A percentile compares a stretch with the other conserved stretches of the same genome.
Conservation (phyloP, 192 early-diverging fungal genomes). For the Backusella tarrabulga region DNA sequence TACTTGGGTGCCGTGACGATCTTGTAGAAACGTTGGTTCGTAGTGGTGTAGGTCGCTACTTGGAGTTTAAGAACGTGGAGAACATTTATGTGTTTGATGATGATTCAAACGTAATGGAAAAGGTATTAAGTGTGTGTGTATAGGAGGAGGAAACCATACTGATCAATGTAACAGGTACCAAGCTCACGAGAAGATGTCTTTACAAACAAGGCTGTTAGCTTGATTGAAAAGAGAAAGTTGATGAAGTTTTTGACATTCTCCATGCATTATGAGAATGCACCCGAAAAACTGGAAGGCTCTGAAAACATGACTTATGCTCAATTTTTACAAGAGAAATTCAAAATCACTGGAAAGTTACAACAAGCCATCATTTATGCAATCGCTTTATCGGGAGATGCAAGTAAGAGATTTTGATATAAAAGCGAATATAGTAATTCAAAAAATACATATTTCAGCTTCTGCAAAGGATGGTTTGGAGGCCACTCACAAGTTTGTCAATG, state of each 20-base stretch:
- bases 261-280: constrained; percentile 45
- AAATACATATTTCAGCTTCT: constrained; percentile 32
- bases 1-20: constrained; percentile 65
- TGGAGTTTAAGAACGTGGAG: constrained; percentile 88
- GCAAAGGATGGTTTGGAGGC: constrained; percentile 65
- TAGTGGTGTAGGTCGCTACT: constrained; percentile 77
- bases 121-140: constrained; percentile 27
- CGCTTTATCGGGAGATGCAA: constrained; percentile 41
- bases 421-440: too few relatives aligned
- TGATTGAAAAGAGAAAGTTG: constrained; percentile 87
- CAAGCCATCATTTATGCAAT: constrained; percentile 66
- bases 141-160: too few relatives aligned
- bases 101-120: constrained; percentile 39
- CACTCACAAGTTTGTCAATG: constrained; percentile 65
- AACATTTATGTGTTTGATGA: constrained; percentile 54
- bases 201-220: constrained; percentile 63
- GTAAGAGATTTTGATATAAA: not conserved
- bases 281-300: constrained; percentile 32
- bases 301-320: constrained; percentile 36
- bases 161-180: constrained; percentile 57
- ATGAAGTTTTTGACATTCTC: constrained; percentile 85
- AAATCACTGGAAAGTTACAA: constrained; percentile 59
- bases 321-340: constrained; percentile 56
- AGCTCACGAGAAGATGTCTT: constrained; percentile 93
- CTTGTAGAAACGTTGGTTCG: constrained; percentile 74